Evolutionary conservation across 1,284 basidiomycete species (phyloP).

Genomic region (Neolentinus lepideus): DNA sequence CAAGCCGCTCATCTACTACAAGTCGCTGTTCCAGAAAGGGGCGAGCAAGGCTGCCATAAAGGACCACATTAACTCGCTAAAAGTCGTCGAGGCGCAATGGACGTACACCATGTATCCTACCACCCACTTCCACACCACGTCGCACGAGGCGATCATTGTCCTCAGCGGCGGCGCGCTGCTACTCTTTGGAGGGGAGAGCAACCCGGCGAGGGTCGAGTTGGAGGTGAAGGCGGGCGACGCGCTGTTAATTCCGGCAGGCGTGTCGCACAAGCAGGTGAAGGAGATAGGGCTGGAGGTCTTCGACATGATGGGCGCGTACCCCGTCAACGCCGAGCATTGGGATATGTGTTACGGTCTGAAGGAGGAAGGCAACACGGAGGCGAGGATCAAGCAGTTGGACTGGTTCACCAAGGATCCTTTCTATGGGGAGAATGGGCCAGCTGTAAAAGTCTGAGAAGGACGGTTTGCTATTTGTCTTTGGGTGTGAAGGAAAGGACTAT

Average conservation of each 20-base stretch:
- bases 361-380: slow-evolving; percentile 19
- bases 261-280: slow-evolving; percentile 27
- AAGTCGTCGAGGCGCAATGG: slow-evolving; percentile 30
- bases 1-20: slow-evolving; percentile 21
- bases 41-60: slow-evolving; percentile 24
- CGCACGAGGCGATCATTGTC: slow-evolving; percentile 32
- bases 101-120: slow-evolving; percentile 33
- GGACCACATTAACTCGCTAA: slow-evolving; percentile 13
- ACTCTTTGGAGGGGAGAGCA: slow-evolving; percentile 31
- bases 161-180: slow-evolving; percentile 23
- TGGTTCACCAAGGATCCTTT: slow-evolving; percentile 34
- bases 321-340: slow-evolving; percentile 25
- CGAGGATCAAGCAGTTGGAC: slow-evolving; percentile 20
- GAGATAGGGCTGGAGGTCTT: slow-evolving; percentile 19
- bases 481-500: not conserved
- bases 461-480: not conserved
- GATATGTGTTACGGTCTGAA: slow-evolving; percentile 30
- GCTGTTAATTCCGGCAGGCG: slow-evolving; percentile 33
- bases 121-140: slow-evolving; percentile 36
- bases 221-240: slow-evolving; percentile 29
- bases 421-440: slow-evolving; percentile 30
- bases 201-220: slow-evolving; percentile 22
- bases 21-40: slow-evolving; percentile 12
- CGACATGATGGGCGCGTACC: slow-evolving; percentile 36
- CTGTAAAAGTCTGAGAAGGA: slow-evolving; percentile 6